Evolutionary conservation across 352 stramenopile genomes (phyloP), one percentile per base, ranked within the genome.

Genomic region (Aphanomyces invadans): DNA sequence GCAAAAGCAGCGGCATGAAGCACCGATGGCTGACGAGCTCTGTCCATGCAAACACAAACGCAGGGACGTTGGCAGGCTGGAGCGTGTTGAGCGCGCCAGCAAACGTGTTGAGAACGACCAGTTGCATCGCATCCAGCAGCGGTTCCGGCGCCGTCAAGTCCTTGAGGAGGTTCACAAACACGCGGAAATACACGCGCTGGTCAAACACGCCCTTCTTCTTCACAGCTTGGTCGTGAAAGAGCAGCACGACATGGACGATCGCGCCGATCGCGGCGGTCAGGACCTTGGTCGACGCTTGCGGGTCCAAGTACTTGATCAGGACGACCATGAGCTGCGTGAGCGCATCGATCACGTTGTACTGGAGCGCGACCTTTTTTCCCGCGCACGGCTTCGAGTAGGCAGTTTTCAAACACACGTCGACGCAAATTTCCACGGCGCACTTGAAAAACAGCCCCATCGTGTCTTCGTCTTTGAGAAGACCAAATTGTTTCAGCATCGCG

Each of bases 1-100:
- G 80, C 31, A 99, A 74, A 29, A 99, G 74, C 71, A 98, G 87
- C n/a, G 97, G 97, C 80, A 99, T 97, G 71, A 99, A 99, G 75
- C 95, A 97, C 7, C 96, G 85, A 76, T 99, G 95, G 26, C 92
- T 98, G 19, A 99, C 92, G 15, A 99, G 83, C 77, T 99, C 96
- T 33, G 98, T 95, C 97, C 97, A 99, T 32, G 95, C 93, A 81
- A 99, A 99, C 36, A 97, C 90, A 75, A 99, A 99, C 12, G 88
- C 91, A 36, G 97, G 96, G 17, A 98, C 78, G 42, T 92, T 89
- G 45, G 97, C 73, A 17, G 97, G 97, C 79, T 99, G 97, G 21
- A 98, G 77, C 54, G 95, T 95, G 73, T 99, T 97, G 75, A 98
- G 98, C 45, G 92, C 92, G 53, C 92, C 97, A 10, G 92, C 94